These are phyloP conservation scores for Suillus alpinus DNA, from an alignment of 768 basidiomycete species.

Conservation along the genomic window DNA sequence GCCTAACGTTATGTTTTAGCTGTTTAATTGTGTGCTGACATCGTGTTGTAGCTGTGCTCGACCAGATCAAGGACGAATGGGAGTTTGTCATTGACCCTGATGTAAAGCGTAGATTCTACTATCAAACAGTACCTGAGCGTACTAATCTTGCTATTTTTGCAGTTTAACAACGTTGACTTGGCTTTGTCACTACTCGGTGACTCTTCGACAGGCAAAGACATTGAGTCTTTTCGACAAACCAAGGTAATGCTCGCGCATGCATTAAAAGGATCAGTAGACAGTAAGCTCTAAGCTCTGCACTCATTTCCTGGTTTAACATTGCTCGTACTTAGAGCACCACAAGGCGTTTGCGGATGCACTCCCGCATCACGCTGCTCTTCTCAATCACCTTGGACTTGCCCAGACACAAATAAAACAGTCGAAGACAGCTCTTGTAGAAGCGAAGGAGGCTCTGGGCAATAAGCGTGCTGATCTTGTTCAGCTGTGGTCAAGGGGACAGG, in stretches of 20 bases:
- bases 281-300: conserved; percentile 41
- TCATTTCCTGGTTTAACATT: neutral
- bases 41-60: conserved; percentile 60
- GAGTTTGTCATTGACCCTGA: conserved; percentile 81
- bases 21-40: neutral
- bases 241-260: conserved; percentile 77
- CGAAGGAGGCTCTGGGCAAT: conserved; percentile 74
- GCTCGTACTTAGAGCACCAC: conserved; percentile 66
- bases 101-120: conserved; percentile 40
- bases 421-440: conserved; percentile 68
- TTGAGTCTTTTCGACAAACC: conserved; percentile 72
- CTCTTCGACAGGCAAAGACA: conserved; percentile 67
- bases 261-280: conserved; percentile 85
- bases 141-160: conserved; percentile 10
- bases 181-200: conserved; percentile 87
- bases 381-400: conserved; percentile 67
- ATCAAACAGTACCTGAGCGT: conserved; percentile 2
- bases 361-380: conserved; percentile 81
- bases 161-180: conserved; percentile 95
- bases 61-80: conserved; percentile 88
- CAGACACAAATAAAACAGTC: conserved; percentile 75
- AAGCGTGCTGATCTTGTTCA: conserved; percentile 89
- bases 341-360: conserved; percentile 93
- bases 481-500: conserved; percentile 85
- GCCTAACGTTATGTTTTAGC: neutral